A percentile compares a stretch with the other conserved stretches of the same genome.
Conservation (phyloP, 148 eudicot species). For the Nepenthes mirabilis region DNA sequence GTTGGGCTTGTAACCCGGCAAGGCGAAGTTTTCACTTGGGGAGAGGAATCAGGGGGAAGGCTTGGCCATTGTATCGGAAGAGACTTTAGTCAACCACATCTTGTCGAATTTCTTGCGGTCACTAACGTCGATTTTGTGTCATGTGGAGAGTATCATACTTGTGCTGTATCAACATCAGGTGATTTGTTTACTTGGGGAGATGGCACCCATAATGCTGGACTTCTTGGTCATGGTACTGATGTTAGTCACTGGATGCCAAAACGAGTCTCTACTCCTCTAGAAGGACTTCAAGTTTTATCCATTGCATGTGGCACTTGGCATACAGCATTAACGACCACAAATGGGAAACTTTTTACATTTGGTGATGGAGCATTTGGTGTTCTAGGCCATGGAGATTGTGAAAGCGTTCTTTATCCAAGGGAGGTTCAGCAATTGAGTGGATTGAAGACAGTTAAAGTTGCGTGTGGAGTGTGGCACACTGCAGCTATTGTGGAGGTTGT, state of each 20-base stretch:
- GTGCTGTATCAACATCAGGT: slow-evolving; percentile 64
- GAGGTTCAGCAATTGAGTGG: slow-evolving; percentile 56
- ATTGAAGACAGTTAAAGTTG: slow-evolving; percentile 50
- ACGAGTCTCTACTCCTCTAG: slow-evolving; percentile 58
- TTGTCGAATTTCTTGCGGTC: slow-evolving; percentile 52
- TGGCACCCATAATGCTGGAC: slow-evolving; percentile 58
- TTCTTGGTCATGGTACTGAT: slow-evolving; percentile 84
- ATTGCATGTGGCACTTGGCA: slow-evolving; percentile 86
- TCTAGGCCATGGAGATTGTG: slow-evolving; percentile 71
- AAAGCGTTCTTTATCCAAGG: slow-evolving; percentile 39
- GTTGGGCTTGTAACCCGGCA: slow-evolving; percentile 74
- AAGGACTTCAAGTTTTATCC: slow-evolving; percentile 56
- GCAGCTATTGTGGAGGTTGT: slow-evolving; percentile 69
- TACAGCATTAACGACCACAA: slow-evolving; percentile 49
- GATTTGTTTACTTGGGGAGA: slow-evolving; percentile 85
- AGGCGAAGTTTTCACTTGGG: slow-evolving; percentile 92
- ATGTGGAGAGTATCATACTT: slow-evolving; percentile 76
- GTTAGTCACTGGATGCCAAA: slow-evolving; percentile 85
- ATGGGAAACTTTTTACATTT: slow-evolving; percentile 60
- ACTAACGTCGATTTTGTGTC: slow-evolving; percentile 63
- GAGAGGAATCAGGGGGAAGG: slow-evolving; percentile 84
- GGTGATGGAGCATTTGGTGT: slow-evolving; percentile 90
- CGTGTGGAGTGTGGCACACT: slow-evolving; percentile 92
- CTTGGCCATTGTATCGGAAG: slow-evolving; percentile 75
- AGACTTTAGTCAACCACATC: slow-evolving; percentile 45